phyloP scores from a whole-genome alignment of 1,284 basidiomycete species.

The Trichosporon asahii region DNA sequence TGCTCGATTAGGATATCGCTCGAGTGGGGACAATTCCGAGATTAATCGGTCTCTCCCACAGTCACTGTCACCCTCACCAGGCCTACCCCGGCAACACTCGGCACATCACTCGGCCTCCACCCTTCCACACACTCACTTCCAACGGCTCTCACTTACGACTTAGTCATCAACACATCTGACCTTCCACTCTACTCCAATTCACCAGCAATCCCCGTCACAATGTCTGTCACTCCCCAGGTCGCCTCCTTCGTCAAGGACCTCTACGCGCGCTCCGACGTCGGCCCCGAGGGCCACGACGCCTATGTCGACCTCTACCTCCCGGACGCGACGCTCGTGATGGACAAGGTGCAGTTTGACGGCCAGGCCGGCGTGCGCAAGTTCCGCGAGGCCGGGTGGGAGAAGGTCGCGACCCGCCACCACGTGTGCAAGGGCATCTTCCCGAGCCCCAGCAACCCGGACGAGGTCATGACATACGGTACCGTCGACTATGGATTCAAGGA shows the following conservation, averaged over 20 bases:
- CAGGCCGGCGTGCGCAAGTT: conserved; percentile 27
- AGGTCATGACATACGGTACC: conserved; percentile 31
- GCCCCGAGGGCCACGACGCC: conserved; percentile 25
- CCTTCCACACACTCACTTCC: neutral
- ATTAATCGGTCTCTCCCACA: neutral
- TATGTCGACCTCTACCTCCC: conserved; percentile 31
- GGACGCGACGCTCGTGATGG: conserved; percentile 31
- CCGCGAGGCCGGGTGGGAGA: conserved; percentile 31
- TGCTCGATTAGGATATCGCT: neutral
- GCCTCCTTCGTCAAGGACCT: conserved; percentile 28
- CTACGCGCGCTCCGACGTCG: conserved; percentile 30
- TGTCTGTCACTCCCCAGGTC: conserved; percentile 26
- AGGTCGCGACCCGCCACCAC: conserved; percentile 29
- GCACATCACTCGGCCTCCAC: neutral
- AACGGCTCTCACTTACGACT: neutral
- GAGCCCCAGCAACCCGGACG: conserved; percentile 10
- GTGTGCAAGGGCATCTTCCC: conserved; percentile 29
- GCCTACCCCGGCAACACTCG: neutral
- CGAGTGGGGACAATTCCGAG: neutral
- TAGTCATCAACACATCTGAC: neutral
- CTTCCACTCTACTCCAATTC: neutral
- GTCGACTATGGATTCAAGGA: conserved; percentile 36
- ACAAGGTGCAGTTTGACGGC: conserved; percentile 26
- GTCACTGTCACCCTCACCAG: neutral
- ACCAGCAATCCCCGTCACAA: conserved; percentile 8